Evolutionary conservation across 2,329 filamentous ascomycete genomes (phyloP), one percentile per base, ranked within the genome.

Genomic region (Phoma sp.): DNA sequence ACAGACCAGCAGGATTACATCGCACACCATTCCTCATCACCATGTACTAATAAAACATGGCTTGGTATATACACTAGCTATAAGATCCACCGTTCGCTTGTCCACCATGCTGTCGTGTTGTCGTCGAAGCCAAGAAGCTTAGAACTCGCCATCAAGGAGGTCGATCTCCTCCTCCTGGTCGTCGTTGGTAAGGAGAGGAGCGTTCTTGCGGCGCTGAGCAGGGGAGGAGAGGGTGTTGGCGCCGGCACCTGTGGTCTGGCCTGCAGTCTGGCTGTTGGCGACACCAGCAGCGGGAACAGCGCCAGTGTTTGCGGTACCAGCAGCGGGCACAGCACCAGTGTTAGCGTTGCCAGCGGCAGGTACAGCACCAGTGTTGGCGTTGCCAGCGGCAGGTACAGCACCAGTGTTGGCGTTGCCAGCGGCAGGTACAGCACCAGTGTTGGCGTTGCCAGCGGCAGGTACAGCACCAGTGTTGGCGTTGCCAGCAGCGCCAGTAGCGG

Each of bases 131-230:
- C 38, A n/a, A 17, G 12, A 7, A 42, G 25, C 43, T 51, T 62
- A 59, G 46, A 50, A 36, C 29, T 63, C 65, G 38, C 46, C 58
- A 5, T 53, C 60, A 28, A 67, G 28, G 33, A 69, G 61, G 18
- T 63, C 67, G 40, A 71, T 7, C 61, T 74, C 71, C 63, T 74
- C 71, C 63, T 74, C 70, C 54, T 74, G 60, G 47, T 69, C 71
- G 54, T 74, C 71, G 49, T 72, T 47, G 53, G 69, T 72, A 54
- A 74, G 63, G 20, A 38, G 33, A 17, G 65, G 59, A 20, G 53
- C 14, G 50, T 42, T 43, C 46, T 55, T 50, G 40, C 52, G 52
- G 46, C 52, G 52, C 45, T 49, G 45, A 42, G 52, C 46, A n/a
- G 46, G 52, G 9, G 51, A 48, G 5, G 51, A 58, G 26, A 53